Percentiles rank a stretch among this genome's conserved stretches.
These are phyloP conservation scores for Westerdykella ornata DNA, from an alignment of 2,329 filamentous ascomycete species.

Conservation along the genomic window DNA sequence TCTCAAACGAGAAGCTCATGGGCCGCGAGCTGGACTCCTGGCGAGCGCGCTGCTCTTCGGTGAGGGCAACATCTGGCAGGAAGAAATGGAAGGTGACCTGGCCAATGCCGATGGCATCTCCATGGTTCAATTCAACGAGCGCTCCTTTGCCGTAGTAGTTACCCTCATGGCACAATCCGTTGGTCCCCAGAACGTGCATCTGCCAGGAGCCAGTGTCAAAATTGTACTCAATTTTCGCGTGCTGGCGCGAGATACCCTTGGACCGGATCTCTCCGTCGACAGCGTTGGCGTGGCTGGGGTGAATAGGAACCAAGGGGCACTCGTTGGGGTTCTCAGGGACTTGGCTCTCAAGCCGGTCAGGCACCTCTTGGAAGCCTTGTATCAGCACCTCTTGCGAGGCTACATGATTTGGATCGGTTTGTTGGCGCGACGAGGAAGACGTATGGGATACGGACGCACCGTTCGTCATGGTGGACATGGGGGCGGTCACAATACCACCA, in stretches of 20 bases:
- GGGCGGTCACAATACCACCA: slow-evolving; percentile 54
- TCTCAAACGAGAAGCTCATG: slow-evolving; percentile 69
- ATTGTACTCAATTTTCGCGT: slow-evolving; percentile 67
- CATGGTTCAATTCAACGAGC: slow-evolving; percentile 51
- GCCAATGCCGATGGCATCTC: slow-evolving; percentile 64
- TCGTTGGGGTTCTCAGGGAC: slow-evolving; percentile 54
- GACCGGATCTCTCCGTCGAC: slow-evolving; percentile 53
- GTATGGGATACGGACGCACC: slow-evolving; percentile 46
- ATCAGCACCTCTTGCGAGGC: slow-evolving; percentile 33
- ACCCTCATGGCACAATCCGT: slow-evolving; percentile 53
- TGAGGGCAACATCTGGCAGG: slow-evolving; percentile 48
- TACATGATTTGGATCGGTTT: slow-evolving; percentile 27
- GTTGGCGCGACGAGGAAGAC: slow-evolving; percentile 41
- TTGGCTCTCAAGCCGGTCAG: slow-evolving; percentile 51
- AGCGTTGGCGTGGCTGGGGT: slow-evolving; percentile 48
- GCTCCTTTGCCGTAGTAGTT: slow-evolving; percentile 15
- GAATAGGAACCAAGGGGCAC: slow-evolving; percentile 63
- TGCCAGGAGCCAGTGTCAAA: slow-evolving; percentile 58
- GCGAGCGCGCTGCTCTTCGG: slow-evolving; percentile 46
- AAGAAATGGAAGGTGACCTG: slow-evolving; percentile 62
- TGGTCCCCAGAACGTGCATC: slow-evolving; percentile 55
- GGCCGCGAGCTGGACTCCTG: slow-evolving; percentile 49
- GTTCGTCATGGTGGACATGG: slow-evolving; percentile 30
- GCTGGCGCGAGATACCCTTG: slow-evolving; percentile 66
- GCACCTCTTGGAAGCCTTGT: slow-evolving; percentile 30